These are phyloP conservation scores for Camillea tinctor DNA, from an alignment of 2,329 filamentous ascomycete genomes.

Conservation along the genomic window DNA sequence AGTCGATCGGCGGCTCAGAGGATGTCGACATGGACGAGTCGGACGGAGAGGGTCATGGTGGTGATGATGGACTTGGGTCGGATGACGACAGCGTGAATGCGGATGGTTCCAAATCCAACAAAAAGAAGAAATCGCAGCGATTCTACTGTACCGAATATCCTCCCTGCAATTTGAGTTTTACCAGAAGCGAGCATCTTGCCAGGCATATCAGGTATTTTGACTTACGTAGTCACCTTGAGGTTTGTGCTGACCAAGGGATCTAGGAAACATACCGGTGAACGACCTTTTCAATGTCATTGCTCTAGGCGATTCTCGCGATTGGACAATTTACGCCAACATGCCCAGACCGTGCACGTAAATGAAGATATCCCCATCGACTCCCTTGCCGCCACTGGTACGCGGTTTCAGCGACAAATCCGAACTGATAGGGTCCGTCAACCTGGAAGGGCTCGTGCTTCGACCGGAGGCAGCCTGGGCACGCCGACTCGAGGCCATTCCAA, in stretches of 20 bases:
- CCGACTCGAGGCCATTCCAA: slow-evolving; percentile 81
- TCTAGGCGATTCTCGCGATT: slow-evolving; percentile 87
- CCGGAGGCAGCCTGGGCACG: slow-evolving; percentile 68
- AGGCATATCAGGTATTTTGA: slow-evolving; percentile 78
- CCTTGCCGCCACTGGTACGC: slow-evolving; percentile 84
- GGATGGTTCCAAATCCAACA: slow-evolving; percentile 68
- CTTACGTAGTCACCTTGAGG: slow-evolving; percentile 2
- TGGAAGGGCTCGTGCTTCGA: slow-evolving; percentile 73
- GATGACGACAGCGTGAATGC: slow-evolving; percentile 65
- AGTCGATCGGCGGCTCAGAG: slow-evolving; percentile 57
- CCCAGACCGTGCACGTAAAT: slow-evolving; percentile 95
- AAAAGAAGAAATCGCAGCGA: slow-evolving; percentile 94
- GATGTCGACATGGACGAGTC: slow-evolving; percentile 78
- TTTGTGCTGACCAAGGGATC: slow-evolving; percentile 23
- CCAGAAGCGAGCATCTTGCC: slow-evolving; percentile 90
- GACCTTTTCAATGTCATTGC: slow-evolving; percentile 96
- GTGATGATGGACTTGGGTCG: slow-evolving; percentile 54
- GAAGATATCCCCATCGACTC: slow-evolving; percentile 95
- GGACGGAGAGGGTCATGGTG: slow-evolving; percentile 57
- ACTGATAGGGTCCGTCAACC: slow-evolving; percentile 79
- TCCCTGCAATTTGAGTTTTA: slow-evolving; percentile 92
- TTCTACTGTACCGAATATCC: slow-evolving; percentile 97
- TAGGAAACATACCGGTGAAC: slow-evolving; percentile 95
- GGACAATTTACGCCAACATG: slow-evolving; percentile 94
- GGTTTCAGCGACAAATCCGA: slow-evolving; percentile 88